These are phyloP conservation scores for Nicotiana benthamiana DNA, from an alignment of 257 asterid genomes.

Conservation along the genomic window DNA sequence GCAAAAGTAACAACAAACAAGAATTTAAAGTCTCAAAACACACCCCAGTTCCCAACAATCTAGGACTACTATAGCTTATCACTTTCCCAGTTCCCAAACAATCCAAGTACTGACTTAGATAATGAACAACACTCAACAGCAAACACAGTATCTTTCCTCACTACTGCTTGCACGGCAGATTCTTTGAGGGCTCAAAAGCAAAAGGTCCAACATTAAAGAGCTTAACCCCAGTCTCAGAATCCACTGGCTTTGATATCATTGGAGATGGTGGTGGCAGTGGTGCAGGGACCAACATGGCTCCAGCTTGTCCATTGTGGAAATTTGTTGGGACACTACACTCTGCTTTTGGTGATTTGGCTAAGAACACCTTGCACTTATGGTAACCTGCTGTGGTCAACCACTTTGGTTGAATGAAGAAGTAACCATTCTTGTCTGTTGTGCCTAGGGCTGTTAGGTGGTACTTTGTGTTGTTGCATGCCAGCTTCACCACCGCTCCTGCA, in stretches of 20 bases:
- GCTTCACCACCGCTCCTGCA: slow-evolving; percentile 53
- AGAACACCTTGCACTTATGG: slow-evolving; percentile 51
- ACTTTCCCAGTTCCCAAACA: background rate
- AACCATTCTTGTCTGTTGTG: slow-evolving; percentile 51
- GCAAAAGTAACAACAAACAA: background rate
- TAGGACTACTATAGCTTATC: background rate
- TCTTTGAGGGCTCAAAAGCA: slow-evolving; percentile 53
- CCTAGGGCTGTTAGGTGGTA: slow-evolving; percentile 9
- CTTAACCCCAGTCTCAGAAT: slow-evolving; percentile 5
- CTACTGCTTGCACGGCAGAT: slow-evolving; percentile 26
- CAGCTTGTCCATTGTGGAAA: slow-evolving; percentile 39
- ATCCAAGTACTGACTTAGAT: background rate
- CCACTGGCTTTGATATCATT: background rate
- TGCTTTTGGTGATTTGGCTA: slow-evolving; percentile 35
- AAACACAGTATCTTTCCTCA: background rate
- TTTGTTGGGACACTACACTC: slow-evolving; percentile 47
- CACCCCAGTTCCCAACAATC: background rate
- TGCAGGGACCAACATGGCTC: slow-evolving; percentile 32
- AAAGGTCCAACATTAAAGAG: slow-evolving; percentile 64
- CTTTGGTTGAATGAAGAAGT: slow-evolving; percentile 39
- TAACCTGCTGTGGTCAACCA: slow-evolving; percentile 28
- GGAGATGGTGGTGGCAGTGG: slow-evolving; percentile 1
- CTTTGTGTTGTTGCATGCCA: slow-evolving; percentile 49
- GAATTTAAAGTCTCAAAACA: background rate
- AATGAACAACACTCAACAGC: background rate